These are phyloP conservation scores for Dactylellina cionopaga DNA, from an alignment of 2,329 filamentous ascomycete genomes.

Conservation along the genomic window DNA sequence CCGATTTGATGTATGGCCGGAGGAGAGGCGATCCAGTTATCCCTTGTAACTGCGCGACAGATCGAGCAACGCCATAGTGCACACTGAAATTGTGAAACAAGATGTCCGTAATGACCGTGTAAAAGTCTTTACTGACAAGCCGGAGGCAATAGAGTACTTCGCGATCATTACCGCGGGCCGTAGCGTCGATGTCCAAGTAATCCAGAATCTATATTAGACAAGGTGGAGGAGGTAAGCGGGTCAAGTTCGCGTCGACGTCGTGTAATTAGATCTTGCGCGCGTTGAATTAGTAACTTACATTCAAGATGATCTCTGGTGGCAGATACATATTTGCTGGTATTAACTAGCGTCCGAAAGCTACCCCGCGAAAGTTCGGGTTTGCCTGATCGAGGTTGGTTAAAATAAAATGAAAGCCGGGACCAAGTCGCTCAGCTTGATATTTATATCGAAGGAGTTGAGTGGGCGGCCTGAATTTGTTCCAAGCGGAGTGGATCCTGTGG, in stretches of 20 bases:
- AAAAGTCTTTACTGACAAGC: constrained; percentile 20
- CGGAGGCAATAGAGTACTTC: constrained; percentile 15
- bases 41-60: constrained; percentile 19
- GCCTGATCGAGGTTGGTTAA: too few species aligned
- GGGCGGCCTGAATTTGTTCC: too few species aligned
- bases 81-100: constrained; percentile 27
- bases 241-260: not conserved
- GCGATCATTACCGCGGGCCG: constrained; percentile 14
- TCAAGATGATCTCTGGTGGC: constrained; percentile 34
- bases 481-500: too few species aligned
- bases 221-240: constrained; percentile 1
- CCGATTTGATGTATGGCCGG: not conserved
- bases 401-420: too few species aligned
- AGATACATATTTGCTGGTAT: constrained; percentile 28
- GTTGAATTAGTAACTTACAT: constrained; percentile 5
- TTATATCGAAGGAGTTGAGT: too few species aligned
- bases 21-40: constrained; percentile 1
- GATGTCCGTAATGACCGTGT: not conserved
- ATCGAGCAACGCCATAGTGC: constrained; percentile 28
- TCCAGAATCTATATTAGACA: constrained; percentile 28
- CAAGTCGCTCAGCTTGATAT: too few species aligned
- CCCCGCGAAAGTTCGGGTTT: too few species aligned
- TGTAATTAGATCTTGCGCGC: not conserved
- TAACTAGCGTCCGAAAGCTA: too few species aligned
- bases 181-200: constrained; percentile 7